Evolutionary conservation across 2,329 filamentous ascomycete genomes (phyloP).

Genomic region (Alternaria gansuensis): DNA sequence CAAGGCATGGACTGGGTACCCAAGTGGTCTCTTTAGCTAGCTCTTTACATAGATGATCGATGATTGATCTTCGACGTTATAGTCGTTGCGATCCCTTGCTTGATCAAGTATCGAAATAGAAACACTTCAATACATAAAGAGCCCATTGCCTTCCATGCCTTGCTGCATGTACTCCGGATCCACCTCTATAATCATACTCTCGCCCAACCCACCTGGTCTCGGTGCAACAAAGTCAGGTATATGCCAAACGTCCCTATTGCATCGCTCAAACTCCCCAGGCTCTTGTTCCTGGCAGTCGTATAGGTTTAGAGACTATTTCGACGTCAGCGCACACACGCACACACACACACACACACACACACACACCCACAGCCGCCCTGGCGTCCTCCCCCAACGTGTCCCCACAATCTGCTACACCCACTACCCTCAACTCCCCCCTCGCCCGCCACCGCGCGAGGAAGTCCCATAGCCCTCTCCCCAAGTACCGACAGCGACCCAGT

Average conservation of each 20-base stretch:
- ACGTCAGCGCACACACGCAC: conserved; percentile 10
- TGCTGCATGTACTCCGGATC: conserved; percentile 39
- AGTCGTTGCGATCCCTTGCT: conserved; percentile 13
- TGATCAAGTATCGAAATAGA: conserved; percentile 4
- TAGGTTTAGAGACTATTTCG: conserved; percentile 37
- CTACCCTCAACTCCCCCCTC: conserved; percentile 20
- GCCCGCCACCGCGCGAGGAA: conserved; percentile 37
- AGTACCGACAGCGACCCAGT: conserved; percentile 31
- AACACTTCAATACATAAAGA: not conserved
- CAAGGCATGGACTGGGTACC: not conserved
- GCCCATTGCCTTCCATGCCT: not conserved
- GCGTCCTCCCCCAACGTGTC: conserved; percentile 29
- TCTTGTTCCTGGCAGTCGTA: conserved; percentile 40
- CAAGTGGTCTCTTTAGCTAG: not conserved
- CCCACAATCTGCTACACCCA: conserved; percentile 38
- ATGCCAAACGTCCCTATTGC: conserved; percentile 39
- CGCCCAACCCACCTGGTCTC: conserved; percentile 6
- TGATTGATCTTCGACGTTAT: conserved; percentile 4
- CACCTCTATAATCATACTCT: conserved; percentile 41
- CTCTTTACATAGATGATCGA: not conserved
- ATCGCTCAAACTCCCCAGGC: conserved; percentile 29
- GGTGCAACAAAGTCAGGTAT: conserved; percentile 40
- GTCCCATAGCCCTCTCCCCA: conserved; percentile 32
- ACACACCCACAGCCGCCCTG: not conserved
- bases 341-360: not conserved